Evolutionary conservation across 75 land plant genomes (phyloP), one percentile per base, ranked within the genome.

Genomic region (Adiantum capillusveneris): DNA sequence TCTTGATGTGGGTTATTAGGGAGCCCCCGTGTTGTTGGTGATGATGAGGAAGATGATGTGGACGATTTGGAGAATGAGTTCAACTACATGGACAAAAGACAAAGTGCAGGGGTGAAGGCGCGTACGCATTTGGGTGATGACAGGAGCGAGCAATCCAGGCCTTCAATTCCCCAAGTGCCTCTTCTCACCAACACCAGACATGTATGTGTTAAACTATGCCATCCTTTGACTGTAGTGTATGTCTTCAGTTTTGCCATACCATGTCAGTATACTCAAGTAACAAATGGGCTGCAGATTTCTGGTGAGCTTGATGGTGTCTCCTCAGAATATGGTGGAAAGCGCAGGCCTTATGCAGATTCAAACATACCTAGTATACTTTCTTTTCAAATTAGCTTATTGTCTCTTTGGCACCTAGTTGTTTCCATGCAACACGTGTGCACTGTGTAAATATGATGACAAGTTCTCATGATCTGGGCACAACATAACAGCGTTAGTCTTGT

Each of bases 41-140:
- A 69, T 54, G 71, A 69, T 7, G 72, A 69, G 25, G 70, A 65
- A 39, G 69, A 41, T 1, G 71, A 56, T 30, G 59, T 43, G 19
- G 70, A 65, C 41, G 72, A 69, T 30, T 21, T 64, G 24, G 72
- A 64, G 22, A 46, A 69, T 52, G 71, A 64, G n/a, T 69, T 64
- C 41, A 55, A 44, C n/a, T 46, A 46, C 50, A 46, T 18, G 50
- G 22, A 46, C 18, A 46, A 21, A 46, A 46, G 50, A 14, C 2
- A 6, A 46, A 46, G 17, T 46, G 50, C 50, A 2, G 50, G 2
- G 2, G 31, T 73, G 44, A 54, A 75, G 37, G 37, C 9, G 3
- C 37, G 9, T 34, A 34, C 75, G 79, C 69, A 45, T 48, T 76
- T 68, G 30, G 65, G 66, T 2, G 68, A 28, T 20, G 68, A 48